phyloP scores from a whole-genome alignment of 106 monocot genomes.

The Allium cepa region DNA sequence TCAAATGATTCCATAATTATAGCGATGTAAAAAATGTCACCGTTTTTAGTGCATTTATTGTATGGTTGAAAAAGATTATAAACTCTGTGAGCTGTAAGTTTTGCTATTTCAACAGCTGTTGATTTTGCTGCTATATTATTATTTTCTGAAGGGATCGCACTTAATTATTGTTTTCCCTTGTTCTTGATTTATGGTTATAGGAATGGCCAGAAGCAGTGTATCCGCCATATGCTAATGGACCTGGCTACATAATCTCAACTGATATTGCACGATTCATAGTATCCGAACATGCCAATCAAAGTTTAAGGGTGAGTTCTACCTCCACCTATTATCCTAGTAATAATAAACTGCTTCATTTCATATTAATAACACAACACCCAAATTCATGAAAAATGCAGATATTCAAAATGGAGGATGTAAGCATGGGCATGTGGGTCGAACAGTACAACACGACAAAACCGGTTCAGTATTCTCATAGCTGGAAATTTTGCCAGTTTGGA shows the following conservation, averaged over 20 bases:
- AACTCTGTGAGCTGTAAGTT: background rate
- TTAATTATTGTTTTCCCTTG: background rate
- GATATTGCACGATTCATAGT: conserved; percentile 63
- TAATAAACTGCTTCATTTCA: too few species aligned
- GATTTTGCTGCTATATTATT: background rate
- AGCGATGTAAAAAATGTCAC: too few species aligned
- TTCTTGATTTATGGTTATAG: conserved; percentile 24
- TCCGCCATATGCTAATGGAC: conserved; percentile 38
- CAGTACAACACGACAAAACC: conserved; percentile 49
- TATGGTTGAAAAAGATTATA: background rate
- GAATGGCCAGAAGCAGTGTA: conserved; percentile 90
- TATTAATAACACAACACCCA: too few species aligned
- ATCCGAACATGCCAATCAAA: conserved; percentile 52
- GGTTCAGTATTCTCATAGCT: conserved; percentile 78
- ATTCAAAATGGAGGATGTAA: conserved; percentile 99
- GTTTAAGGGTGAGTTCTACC: conserved; percentile 38
- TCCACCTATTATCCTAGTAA: background rate
- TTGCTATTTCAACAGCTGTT: background rate
- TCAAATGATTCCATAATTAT: background rate
- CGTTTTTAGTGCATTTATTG: background rate
- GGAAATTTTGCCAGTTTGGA: conserved; percentile 92
- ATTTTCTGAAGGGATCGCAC: too few species aligned
- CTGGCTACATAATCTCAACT: conserved; percentile 80
- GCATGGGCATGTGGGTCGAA: conserved; percentile 99
- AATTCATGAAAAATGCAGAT: conserved; percentile 34